Percentiles rank a stretch among this genome's conserved stretches.
Evolutionary conservation across 2,329 filamentous ascomycete species (phyloP).

Genomic region (Lecanicillium sp.): DNA sequence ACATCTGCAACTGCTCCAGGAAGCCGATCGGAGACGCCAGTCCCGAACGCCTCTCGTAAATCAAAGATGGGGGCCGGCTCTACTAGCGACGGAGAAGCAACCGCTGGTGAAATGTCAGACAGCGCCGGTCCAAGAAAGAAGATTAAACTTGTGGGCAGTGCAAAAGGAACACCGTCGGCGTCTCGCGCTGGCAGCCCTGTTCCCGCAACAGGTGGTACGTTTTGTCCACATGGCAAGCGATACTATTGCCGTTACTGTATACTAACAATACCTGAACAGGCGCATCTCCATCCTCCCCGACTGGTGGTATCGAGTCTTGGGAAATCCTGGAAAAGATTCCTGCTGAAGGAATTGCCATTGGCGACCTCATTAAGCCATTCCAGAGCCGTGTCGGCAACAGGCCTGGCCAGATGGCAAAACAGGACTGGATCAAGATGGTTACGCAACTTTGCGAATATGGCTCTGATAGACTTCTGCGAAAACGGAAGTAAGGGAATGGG

Average conservation of each 20-base stretch:
- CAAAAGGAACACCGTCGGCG: constrained; percentile 44
- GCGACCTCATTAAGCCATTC: constrained; percentile 46
- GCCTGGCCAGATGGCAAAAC: constrained; percentile 41
- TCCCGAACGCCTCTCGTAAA: constrained; percentile 35
- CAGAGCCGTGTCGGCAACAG: constrained; percentile 42
- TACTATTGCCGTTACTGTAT: neutral
- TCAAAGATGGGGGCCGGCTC: constrained; percentile 44
- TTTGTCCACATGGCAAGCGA: neutral
- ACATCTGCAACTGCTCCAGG: constrained; percentile 38
- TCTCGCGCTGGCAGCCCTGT: constrained; percentile 55
- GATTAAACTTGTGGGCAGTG: constrained; percentile 43
- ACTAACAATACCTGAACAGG: constrained; percentile 12
- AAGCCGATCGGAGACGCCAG: constrained; percentile 48
- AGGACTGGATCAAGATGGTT: constrained; percentile 52
- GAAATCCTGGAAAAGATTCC: constrained; percentile 49
- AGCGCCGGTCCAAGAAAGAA: constrained; percentile 41
- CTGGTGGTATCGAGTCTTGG: constrained; percentile 33
- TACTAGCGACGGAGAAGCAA: constrained; percentile 65
- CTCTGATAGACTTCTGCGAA: constrained; percentile 42
- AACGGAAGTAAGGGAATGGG: constrained; percentile 14
- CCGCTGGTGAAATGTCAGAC: constrained; percentile 59
- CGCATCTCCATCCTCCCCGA: constrained; percentile 26
- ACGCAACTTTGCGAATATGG: constrained; percentile 46
- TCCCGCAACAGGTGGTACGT: constrained; percentile 25
- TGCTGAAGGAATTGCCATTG: constrained; percentile 45